phyloP scores from a whole-genome alignment of 257 asterid species.

The Dorcoceras hygrometricum region DNA sequence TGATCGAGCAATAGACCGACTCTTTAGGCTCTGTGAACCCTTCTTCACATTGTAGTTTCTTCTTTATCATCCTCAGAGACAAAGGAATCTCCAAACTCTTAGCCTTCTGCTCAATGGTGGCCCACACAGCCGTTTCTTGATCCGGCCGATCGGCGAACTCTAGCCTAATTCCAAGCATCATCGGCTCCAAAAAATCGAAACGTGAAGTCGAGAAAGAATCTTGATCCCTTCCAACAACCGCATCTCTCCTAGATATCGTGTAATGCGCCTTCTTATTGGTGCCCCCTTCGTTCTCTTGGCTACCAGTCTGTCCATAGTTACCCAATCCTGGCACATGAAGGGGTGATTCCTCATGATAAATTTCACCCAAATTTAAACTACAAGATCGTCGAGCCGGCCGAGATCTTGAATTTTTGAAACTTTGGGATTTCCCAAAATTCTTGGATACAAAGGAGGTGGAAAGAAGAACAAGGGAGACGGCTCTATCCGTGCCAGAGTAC shows the following conservation, averaged over 20 bases:
- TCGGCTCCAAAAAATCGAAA: constrained; percentile 72
- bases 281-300: constrained; percentile 9
- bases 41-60: constrained; percentile 49
- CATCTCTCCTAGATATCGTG: constrained; percentile 26
- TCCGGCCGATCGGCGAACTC: constrained; percentile 71
- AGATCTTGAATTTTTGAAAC: constrained; percentile 27
- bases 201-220: constrained; percentile 40
- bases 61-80: constrained; percentile 78
- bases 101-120: constrained; percentile 62
- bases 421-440: constrained; percentile 31
- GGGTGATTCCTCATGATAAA: constrained; percentile 26
- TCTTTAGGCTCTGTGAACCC: constrained; percentile 33
- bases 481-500: constrained; percentile 15
- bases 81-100: constrained; percentile 69
- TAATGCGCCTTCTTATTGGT: constrained; percentile 24
- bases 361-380: constrained; percentile 38
- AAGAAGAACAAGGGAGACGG: constrained; percentile 19
- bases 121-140: constrained; percentile 47
- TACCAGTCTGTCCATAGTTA: constrained; percentile 18
- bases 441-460: constrained; percentile 32
- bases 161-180: constrained; percentile 68
- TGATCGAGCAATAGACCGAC: constrained; percentile 45
- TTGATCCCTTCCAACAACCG: constrained; percentile 8
- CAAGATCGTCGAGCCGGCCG: constrained; percentile 32
- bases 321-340: constrained; percentile 27